Conservation (phyloP, 2,329 filamentous ascomycete genomes). For the Aureobasidium subglaciale region DNA sequence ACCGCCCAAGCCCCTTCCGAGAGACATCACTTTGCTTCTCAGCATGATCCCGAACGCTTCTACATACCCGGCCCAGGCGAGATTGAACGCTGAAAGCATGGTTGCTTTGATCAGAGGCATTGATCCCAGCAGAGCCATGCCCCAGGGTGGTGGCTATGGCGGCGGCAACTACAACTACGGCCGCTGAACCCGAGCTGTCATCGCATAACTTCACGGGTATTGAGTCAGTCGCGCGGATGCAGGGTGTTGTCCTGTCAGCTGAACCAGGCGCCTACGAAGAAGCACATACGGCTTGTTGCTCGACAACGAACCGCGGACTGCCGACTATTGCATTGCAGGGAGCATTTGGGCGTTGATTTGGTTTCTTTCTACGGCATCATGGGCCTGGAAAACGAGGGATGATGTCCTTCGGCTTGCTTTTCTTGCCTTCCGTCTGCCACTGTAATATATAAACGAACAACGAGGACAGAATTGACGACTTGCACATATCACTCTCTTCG, state of each 20-base stretch:
- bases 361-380: neutral
- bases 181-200: neutral
- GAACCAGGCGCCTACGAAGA: neutral
- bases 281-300: neutral
- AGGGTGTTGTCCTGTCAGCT: neutral
- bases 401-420: neutral
- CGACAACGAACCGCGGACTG: neutral
- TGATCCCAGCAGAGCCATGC: slow-evolving; percentile 37
- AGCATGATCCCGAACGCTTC: slow-evolving; percentile 68
- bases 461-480: neutral
- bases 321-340: neutral
- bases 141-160: slow-evolving; percentile 12
- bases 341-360: neutral
- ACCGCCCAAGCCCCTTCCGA: slow-evolving; percentile 19
- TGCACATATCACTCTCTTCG: neutral
- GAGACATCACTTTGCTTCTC: slow-evolving; percentile 41
- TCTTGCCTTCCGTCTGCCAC: neutral
- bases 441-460: slow-evolving; percentile 9
- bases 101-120: slow-evolving; percentile 65
- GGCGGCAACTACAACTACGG: slow-evolving; percentile 10
- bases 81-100: slow-evolving; percentile 64
- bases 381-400: neutral
- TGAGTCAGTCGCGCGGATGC: neutral
- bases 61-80: slow-evolving; percentile 58
- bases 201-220: neutral